Percentiles rank a stretch among this genome's conserved stretches.
These are phyloP conservation scores for Penicillium psychrosexuale DNA, from an alignment of 2,329 filamentous ascomycete genomes.

Conservation along the genomic window DNA sequence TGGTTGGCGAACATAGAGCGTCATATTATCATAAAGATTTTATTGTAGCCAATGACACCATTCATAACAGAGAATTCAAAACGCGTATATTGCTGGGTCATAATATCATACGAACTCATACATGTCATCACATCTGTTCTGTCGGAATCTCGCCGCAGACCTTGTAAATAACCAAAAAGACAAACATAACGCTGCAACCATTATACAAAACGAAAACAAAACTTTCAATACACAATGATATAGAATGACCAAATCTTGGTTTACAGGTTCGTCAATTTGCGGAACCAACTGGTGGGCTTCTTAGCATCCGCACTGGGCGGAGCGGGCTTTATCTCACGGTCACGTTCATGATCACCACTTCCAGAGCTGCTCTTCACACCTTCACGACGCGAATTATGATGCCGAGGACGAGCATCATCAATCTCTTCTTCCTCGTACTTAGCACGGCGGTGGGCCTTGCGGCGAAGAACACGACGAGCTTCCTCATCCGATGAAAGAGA, in stretches of 20 bases:
- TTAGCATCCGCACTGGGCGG: constrained; percentile 31
- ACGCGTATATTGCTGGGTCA: constrained; percentile 1
- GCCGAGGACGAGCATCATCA: constrained; percentile 36
- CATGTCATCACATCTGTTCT: constrained; percentile 3
- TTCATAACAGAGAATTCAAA: neutral
- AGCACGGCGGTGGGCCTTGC: constrained; percentile 39
- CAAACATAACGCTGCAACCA: constrained; percentile 3
- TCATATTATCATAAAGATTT: too few species aligned
- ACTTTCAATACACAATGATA: neutral
- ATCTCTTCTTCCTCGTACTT: constrained; percentile 45
- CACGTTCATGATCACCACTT: constrained; percentile 41
- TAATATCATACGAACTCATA: constrained; percentile 9
- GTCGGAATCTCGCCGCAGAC: neutral
- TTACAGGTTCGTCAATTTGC: constrained; percentile 41
- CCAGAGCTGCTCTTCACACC: constrained; percentile 42
- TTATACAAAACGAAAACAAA: neutral
- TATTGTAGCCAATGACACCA: too few species aligned
- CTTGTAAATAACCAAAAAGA: neutral
- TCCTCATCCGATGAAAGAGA: constrained; percentile 46
- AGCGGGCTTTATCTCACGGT: constrained; percentile 31
- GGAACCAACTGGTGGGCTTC: constrained; percentile 42
- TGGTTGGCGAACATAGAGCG: too few species aligned
- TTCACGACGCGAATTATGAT: constrained; percentile 33
- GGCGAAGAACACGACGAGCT: constrained; percentile 37
- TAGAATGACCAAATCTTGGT: neutral